phyloP scores from a whole-genome alignment of 2,329 filamentous ascomycete genomes.

The Emergomyces pasteurianus region DNA sequence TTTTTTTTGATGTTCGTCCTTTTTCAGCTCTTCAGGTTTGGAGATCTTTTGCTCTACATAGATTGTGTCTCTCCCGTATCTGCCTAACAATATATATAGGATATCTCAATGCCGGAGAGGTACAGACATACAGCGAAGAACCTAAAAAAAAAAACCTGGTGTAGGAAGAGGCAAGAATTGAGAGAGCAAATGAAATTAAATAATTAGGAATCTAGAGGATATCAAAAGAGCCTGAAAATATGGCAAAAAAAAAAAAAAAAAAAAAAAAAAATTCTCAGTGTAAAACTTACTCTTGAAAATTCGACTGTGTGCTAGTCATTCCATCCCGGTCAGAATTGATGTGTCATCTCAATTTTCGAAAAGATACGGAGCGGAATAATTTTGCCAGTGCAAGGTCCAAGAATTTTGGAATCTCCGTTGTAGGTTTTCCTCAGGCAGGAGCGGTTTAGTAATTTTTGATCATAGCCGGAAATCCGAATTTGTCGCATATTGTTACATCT shows the following conservation, averaged over 20 bases:
- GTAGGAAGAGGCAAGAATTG: no score
- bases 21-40: neutral
- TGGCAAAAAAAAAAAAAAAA: neutral
- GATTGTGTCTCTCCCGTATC: neutral
- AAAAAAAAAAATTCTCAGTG: neutral
- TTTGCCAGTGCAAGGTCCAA: no score
- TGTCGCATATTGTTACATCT: neutral
- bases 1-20: no score
- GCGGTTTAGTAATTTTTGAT: neutral
- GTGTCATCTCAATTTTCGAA: neutral
- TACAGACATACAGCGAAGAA: no score
- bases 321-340: neutral
- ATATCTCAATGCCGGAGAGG: no score
- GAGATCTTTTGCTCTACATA: neutral
- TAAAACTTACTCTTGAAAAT: neutral
- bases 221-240: constrained; percentile 13
- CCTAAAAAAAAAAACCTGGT: no score
- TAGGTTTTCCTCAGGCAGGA: neutral
- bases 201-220: neutral
- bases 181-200: neutral
- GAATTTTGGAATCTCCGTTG: no score
- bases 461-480: neutral
- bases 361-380: neutral
- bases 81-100: neutral
- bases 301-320: neutral